phyloP scores from a whole-genome alignment of 495 filamentous ascomycete species.

The Oidiodendron maius region DNA sequence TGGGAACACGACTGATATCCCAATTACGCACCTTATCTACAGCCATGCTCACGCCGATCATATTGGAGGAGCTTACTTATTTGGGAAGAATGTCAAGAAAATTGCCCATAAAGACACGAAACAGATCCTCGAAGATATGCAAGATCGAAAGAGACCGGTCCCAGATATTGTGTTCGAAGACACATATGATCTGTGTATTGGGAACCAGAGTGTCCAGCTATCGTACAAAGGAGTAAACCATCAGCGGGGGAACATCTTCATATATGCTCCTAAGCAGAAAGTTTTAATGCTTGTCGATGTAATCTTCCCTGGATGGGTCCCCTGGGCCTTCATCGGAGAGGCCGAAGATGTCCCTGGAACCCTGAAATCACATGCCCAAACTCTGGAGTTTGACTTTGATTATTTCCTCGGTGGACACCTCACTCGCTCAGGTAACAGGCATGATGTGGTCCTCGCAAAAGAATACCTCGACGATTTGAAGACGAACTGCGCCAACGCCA shows the following conservation, averaged over 20 bases:
- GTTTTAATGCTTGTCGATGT: slow-evolving; percentile 34
- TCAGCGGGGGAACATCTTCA: slow-evolving; percentile 35
- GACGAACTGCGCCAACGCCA: slow-evolving; percentile 24
- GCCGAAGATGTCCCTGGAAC: slow-evolving; percentile 30
- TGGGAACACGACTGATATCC: slow-evolving; percentile 27
- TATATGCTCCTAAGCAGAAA: slow-evolving; percentile 31
- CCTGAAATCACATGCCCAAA: slow-evolving; percentile 32
- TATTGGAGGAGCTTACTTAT: slow-evolving; percentile 28
- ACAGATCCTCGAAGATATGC: slow-evolving; percentile 13
- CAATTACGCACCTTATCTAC: slow-evolving; percentile 33
- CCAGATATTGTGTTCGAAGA: slow-evolving; percentile 29
- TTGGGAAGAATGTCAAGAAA: slow-evolving; percentile 19
- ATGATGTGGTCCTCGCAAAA: slow-evolving; percentile 27
- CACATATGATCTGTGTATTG: slow-evolving; percentile 20
- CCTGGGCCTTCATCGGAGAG: slow-evolving; percentile 29
- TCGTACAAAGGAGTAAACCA: slow-evolving; percentile 33
- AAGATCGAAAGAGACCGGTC: slow-evolving; percentile 25
- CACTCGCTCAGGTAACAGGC: slow-evolving; percentile 24
- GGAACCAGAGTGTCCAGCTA: slow-evolving; percentile 35
- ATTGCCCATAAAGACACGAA: slow-evolving; percentile 30
- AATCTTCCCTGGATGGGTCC: slow-evolving; percentile 35
- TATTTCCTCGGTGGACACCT: slow-evolving; percentile 36
- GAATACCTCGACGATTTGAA: slow-evolving; percentile 32
- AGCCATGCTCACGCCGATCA: slow-evolving; percentile 36
- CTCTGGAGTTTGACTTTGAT: slow-evolving; percentile 34